phyloP scores from a whole-genome alignment of 345 rosid genomes.

The Salix viminalis region DNA sequence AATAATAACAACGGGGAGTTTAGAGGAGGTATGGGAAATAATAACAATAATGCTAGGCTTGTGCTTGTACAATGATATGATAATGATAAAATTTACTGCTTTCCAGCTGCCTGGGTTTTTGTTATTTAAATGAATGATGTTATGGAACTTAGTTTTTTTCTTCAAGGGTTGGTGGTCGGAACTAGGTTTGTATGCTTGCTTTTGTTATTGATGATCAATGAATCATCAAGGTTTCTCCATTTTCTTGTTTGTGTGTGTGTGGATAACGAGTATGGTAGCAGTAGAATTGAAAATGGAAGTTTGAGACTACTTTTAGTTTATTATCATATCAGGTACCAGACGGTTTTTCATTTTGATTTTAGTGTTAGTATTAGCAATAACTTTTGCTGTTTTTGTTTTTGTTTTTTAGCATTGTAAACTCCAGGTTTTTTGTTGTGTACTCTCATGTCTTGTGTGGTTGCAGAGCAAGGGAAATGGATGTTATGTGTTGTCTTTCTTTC shows the following conservation, averaged over 20 bases:
- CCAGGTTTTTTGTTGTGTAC: background rate
- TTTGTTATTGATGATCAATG: constrained; percentile 21
- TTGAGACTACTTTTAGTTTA: constrained; percentile 1
- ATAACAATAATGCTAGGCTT: constrained; percentile 42
- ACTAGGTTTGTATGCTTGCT: constrained; percentile 11
- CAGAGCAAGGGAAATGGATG: background rate
- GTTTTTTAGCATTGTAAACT: background rate
- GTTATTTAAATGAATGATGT: constrained; percentile 16
- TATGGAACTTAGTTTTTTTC: constrained; percentile 16
- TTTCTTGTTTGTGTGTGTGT: background rate
- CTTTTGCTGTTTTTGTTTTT: background rate
- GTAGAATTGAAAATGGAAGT: constrained; percentile 4
- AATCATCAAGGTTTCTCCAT: constrained; percentile 15
- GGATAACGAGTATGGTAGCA: background rate
- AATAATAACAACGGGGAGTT: constrained; percentile 39
- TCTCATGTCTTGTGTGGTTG: background rate
- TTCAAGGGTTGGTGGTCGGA: constrained; percentile 14
- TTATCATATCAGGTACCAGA: background rate
- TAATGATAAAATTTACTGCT: constrained; percentile 8
- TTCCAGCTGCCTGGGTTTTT: constrained; percentile 3
- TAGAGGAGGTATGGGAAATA: constrained; percentile 73
- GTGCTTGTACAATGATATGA: constrained; percentile 77
- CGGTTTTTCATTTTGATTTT: background rate
- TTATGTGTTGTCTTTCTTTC: background rate
- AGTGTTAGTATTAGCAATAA: background rate